These are phyloP conservation scores for Penicillium bovifimosum DNA, from an alignment of 495 filamentous ascomycete genomes.

Conservation along the genomic window DNA sequence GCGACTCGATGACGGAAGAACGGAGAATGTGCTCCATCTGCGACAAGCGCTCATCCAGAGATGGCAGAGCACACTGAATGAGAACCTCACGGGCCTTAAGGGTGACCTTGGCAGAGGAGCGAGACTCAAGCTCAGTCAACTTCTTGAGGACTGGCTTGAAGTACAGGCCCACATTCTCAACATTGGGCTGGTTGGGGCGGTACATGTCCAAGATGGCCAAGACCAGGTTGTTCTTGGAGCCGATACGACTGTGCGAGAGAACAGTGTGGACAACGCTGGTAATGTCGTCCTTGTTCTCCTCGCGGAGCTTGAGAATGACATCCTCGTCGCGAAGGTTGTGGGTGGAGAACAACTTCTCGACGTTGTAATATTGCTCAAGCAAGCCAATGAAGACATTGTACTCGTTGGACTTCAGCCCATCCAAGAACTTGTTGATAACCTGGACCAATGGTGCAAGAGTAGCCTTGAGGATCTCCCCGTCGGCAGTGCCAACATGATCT, in stretches of 20 bases:
- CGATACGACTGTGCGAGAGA: slow-evolving; percentile 86
- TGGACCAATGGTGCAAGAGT: slow-evolving; percentile 71
- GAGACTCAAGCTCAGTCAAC: slow-evolving; percentile 85
- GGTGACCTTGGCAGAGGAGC: slow-evolving; percentile 88
- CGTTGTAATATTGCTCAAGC: slow-evolving; percentile 70
- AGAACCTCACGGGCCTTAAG: slow-evolving; percentile 95
- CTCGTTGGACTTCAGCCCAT: slow-evolving; percentile 89
- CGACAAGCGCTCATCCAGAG: slow-evolving; percentile 84
- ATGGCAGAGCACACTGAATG: slow-evolving; percentile 94
- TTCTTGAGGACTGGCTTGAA: slow-evolving; percentile 79
- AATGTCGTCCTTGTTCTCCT: slow-evolving; percentile 93
- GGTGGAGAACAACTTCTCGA: slow-evolving; percentile 83
- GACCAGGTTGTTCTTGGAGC: slow-evolving; percentile 90
- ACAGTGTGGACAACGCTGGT: slow-evolving; percentile 76
- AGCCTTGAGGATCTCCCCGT: slow-evolving; percentile 65
- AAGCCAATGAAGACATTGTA: slow-evolving; percentile 74
- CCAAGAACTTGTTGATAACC: slow-evolving; percentile 76
- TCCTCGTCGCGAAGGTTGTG: slow-evolving; percentile 86
- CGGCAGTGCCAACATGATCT: slow-evolving; percentile 66
- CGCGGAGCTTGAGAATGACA: slow-evolving; percentile 86
- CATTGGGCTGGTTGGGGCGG: slow-evolving; percentile 85
- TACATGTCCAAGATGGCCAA: slow-evolving; percentile 91
- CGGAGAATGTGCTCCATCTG: slow-evolving; percentile 99
- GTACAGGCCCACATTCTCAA: slow-evolving; percentile 80
- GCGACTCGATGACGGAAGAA: slow-evolving; percentile 92